These are phyloP conservation scores for Ogataea naganishii DNA, from an alignment of 805 yeast species.

Conservation along the genomic window DNA sequence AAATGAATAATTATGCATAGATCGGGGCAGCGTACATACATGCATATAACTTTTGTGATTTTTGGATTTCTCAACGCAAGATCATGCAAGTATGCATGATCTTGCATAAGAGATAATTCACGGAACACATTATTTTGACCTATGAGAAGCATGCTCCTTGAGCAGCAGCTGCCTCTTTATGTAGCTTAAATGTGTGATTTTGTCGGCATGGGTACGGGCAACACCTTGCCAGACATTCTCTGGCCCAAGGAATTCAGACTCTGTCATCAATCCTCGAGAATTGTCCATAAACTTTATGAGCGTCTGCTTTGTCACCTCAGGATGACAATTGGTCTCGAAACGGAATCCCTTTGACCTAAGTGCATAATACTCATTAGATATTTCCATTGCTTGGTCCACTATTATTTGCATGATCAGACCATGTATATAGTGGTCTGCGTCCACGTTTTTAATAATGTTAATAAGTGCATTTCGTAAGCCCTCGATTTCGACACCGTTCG, in stretches of 20 bases:
- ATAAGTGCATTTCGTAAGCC: constrained; percentile 57
- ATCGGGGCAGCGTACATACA: too few relatives aligned
- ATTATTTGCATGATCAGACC: constrained; percentile 48
- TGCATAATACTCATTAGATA: constrained; percentile 22
- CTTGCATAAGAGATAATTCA: too few relatives aligned
- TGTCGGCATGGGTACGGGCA: constrained; percentile 17
- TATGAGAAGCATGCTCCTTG: neutral
- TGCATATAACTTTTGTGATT: too few relatives aligned
- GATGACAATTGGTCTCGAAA: constrained; percentile 15
- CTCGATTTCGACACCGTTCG: constrained; percentile 49
- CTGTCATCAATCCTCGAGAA: constrained; percentile 15
- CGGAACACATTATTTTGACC: too few relatives aligned
- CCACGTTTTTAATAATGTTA: constrained; percentile 56
- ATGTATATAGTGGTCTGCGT: constrained; percentile 43
- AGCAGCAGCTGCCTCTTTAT: constrained; percentile 14
- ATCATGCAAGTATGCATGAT: too few relatives aligned
- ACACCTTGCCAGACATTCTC: constrained; percentile 19
- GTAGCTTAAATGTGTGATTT: constrained; percentile 23
- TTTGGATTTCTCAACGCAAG: too few relatives aligned
- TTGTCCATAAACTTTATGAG: constrained; percentile 8
- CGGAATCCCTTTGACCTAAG: constrained; percentile 25
- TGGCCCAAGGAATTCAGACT: constrained; percentile 20
- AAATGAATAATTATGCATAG: too few relatives aligned
- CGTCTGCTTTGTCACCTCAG: constrained; percentile 10
- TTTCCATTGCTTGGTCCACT: constrained; percentile 37